Conservation (phyloP, 1,284 basidiomycete genomes). For the Ustilago hordei region DNA sequence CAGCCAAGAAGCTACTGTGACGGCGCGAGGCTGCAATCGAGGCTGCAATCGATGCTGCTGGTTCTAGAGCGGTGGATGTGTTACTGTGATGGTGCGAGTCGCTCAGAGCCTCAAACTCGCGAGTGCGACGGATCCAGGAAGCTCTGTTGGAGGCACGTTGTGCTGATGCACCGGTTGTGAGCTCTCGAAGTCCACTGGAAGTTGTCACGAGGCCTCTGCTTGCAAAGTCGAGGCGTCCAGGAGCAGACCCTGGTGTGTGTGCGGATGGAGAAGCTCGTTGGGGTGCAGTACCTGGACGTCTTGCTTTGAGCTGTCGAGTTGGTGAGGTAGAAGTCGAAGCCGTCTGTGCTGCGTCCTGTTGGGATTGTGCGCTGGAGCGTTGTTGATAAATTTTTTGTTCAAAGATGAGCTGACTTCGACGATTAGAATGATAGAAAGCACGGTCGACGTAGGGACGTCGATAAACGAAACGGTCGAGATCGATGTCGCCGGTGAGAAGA, state of each 20-base stretch:
- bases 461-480: constrained; percentile 24
- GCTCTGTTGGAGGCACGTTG: constrained; percentile 45
- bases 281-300: constrained; percentile 36
- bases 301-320: constrained; percentile 12
- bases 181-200: constrained; percentile 31
- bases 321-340: background rate
- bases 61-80: constrained; percentile 10
- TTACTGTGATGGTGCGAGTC: constrained; percentile 31
- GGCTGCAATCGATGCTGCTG: constrained; percentile 13
- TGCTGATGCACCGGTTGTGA: constrained; percentile 41
- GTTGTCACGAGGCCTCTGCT: constrained; percentile 4
- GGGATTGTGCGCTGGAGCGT: constrained; percentile 19
- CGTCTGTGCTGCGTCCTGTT: background rate
- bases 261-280: constrained; percentile 13
- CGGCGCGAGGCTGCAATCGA: constrained; percentile 31
- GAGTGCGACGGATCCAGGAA: constrained; percentile 36
- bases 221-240: constrained; percentile 7
- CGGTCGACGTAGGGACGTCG: constrained; percentile 40
- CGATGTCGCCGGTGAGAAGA: constrained; percentile 32
- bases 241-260: constrained; percentile 25
- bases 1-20: constrained; percentile 47
- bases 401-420: constrained; percentile 49
- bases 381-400: constrained; percentile 43
- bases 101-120: constrained; percentile 33
- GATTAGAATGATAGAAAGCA: constrained; percentile 25